Conservation (phyloP, 768 basidiomycete genomes). For the Floccularia luteovirens region DNA sequence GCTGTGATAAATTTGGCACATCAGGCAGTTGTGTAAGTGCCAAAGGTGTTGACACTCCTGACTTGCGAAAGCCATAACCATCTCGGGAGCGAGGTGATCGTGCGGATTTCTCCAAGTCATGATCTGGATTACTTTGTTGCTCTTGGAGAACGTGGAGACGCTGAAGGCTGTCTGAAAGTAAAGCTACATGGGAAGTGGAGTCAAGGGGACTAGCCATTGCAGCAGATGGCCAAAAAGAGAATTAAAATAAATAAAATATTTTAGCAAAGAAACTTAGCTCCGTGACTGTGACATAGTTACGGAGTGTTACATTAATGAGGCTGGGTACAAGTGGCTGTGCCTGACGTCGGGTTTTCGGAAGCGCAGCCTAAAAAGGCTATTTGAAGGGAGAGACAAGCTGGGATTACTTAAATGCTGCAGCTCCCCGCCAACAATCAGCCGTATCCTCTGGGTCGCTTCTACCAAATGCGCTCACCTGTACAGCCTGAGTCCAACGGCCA, state of each 20-base stretch:
- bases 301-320: no score
- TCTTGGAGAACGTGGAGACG: conserved; percentile 32
- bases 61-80: conserved; percentile 78
- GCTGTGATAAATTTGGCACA: conserved; percentile 28
- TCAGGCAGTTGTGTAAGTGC: conserved; percentile 22
- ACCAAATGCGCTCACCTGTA: conserved; percentile 36
- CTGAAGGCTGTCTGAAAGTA: conserved; percentile 38
- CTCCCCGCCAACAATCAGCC: conserved; percentile 13
- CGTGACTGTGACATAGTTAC: conserved; percentile 4
- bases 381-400: conserved; percentile 27
- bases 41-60: conserved; percentile 60
- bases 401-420: no score
- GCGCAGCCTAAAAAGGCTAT: conserved; percentile 22
- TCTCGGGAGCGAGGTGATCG: conserved; percentile 34
- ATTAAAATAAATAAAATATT: neutral
- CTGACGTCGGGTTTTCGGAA: conserved; percentile 18
- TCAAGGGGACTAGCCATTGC: conserved; percentile 11
- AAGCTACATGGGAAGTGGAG: conserved; percentile 14
- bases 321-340: conserved; percentile 10
- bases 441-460: conserved; percentile 31
- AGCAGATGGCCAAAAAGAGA: conserved; percentile 1
- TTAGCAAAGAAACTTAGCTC: neutral
- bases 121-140: conserved; percentile 5
- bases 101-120: conserved; percentile 2
- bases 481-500: conserved; percentile 26